Conservation (phyloP, 2,329 filamentous ascomycete species). For the Colletotrichum sublineola region DNA sequence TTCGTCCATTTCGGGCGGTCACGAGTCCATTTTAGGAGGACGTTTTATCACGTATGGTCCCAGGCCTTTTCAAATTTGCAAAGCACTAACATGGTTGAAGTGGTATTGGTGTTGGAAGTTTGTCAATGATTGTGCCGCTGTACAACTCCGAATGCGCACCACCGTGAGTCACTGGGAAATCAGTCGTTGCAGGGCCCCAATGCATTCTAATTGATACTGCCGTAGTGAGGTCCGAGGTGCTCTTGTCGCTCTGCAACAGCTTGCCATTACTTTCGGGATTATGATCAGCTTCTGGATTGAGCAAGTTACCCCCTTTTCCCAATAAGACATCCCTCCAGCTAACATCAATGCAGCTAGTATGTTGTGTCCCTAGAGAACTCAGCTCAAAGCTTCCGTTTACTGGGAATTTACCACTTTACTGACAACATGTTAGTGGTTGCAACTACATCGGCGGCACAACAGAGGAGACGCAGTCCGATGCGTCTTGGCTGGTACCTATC, state of each 20-base stretch:
- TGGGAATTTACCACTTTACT: constrained; percentile 43
- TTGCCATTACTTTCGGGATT: constrained; percentile 72
- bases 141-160: constrained; percentile 63
- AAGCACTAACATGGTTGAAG: constrained; percentile 44
- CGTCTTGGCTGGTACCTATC: constrained; percentile 81
- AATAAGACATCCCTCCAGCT: neutral
- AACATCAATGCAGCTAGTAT: constrained; percentile 24
- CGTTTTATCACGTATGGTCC: constrained; percentile 73
- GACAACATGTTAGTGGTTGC: constrained; percentile 61
- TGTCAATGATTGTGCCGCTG: constrained; percentile 76
- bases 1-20: constrained; percentile 68
- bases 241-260: constrained; percentile 62
- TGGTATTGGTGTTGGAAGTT: constrained; percentile 76
- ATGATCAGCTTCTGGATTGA: constrained; percentile 76
- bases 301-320: constrained; percentile 51
- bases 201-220: neutral
- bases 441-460: constrained; percentile 73
- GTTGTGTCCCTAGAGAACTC: neutral
- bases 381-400: neutral
- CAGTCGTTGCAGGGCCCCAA: fast-evolving
- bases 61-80: no score
- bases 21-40: constrained; percentile 75
- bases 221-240: constrained; percentile 56
- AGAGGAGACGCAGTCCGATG: constrained; percentile 68
- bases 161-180: constrained; percentile 48